These are phyloP conservation scores for Saccharomycopsis babjevae DNA, from an alignment of 805 yeast genomes.

Conservation along the genomic window DNA sequence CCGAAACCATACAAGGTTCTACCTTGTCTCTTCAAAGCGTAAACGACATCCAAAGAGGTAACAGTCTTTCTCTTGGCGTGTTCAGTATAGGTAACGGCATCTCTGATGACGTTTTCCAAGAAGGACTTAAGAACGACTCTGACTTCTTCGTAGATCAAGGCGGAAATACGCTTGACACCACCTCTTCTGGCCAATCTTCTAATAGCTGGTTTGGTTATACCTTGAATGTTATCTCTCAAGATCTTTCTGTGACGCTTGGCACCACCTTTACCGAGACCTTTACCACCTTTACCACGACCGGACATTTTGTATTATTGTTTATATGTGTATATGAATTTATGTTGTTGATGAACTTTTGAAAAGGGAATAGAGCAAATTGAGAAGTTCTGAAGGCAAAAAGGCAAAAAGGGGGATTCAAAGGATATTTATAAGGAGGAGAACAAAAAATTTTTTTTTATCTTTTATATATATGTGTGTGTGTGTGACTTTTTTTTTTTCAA, in stretches of 20 bases:
- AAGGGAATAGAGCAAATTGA: background rate
- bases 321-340: background rate
- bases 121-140: constrained; percentile 93
- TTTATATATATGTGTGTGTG: no score
- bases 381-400: background rate
- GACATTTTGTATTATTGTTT: constrained; percentile 46
- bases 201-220: constrained; percentile 99
- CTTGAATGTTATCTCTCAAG: constrained; percentile 98
- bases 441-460: background rate
- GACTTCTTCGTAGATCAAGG: constrained; percentile 97
- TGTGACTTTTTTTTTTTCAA: background rate
- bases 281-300: constrained; percentile 99
- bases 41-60: constrained; percentile 96
- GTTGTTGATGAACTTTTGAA: background rate
- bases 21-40: constrained; percentile 99
- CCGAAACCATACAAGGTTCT: constrained; percentile 99
- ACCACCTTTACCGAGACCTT: constrained; percentile 99
- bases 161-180: constrained; percentile 99
- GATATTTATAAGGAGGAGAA: background rate
- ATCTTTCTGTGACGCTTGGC: constrained; percentile 99
- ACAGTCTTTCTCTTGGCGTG: constrained; percentile 99
- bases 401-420: background rate
- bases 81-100: constrained; percentile 98
- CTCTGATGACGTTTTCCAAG: constrained; percentile 96
- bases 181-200: constrained; percentile 99